phyloP scores from a whole-genome alignment of 116 monocot genomes.

The Dioscorea cayenensis region DNA sequence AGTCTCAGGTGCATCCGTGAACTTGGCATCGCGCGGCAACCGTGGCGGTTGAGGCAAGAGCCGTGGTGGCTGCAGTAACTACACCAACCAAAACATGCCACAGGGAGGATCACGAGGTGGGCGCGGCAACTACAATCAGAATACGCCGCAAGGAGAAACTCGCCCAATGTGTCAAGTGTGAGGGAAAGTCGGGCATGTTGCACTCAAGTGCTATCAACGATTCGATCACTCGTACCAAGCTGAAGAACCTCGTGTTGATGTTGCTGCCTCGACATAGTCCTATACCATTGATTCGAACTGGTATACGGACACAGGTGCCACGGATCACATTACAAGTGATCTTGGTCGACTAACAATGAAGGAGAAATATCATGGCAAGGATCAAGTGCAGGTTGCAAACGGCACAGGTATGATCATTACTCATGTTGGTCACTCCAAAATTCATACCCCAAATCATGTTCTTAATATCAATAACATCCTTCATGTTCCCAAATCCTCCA shows the following conservation, averaged over 20 bases:
- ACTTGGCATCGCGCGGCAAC: neutral
- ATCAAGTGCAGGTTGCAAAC: conserved; percentile 1
- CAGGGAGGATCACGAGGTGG: neutral
- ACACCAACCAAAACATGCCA: neutral
- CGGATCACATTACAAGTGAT: neutral
- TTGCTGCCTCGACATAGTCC: neutral
- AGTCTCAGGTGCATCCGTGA: neutral
- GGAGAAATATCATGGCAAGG: neutral
- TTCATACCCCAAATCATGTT: neutral
- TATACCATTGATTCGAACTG: neutral
- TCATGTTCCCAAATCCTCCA: conserved; percentile 3
- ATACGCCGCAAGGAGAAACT: neutral
- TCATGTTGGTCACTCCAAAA: neutral
- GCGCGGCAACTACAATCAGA: too few species aligned
- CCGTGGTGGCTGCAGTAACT: neutral
- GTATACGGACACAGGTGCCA: too few species aligned
- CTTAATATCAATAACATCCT: neutral
- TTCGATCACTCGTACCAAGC: neutral
- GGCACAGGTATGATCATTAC: neutral
- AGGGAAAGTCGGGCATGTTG: neutral
- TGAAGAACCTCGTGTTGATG: neutral
- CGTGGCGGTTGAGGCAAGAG: neutral
- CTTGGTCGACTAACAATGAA: neutral
- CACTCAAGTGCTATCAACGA: neutral
- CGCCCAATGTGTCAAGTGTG: neutral